Base-by-base conservation (phyloP, 805 yeast genomes). In the Wickerhamiella hasegawae region DNA sequence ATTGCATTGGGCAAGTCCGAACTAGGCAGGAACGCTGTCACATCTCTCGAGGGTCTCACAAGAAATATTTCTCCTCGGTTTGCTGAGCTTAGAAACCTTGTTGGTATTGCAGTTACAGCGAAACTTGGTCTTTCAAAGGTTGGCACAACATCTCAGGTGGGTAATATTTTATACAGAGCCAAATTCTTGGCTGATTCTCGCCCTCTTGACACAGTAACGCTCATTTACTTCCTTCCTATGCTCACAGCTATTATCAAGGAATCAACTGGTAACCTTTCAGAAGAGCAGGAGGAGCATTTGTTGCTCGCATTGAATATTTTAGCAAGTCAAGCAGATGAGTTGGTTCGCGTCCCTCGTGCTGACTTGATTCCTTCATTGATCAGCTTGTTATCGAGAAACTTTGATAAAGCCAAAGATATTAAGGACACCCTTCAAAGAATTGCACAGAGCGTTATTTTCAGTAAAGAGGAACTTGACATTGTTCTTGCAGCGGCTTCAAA, bases 261-360 rank as follows among this genome's bases (percentile, higher is more conserved):
- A 8, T 24, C 34, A 5, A 14, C 26, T n/a, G 56, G 45, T 10
- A 47, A 43, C 5, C 37, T 46, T 22, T 33, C 25, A 15, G 87
- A 82, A 37, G 94, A 81, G n/a, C 84, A 79, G 50, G 95, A 85
- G 54, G 96, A 84, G 52, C 87, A 81, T 46, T 60, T 84, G 33
- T 55, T 79, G 33, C 59, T 87, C 38, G 78, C 87, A 0, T 55
- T 85, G 46, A 92, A 81, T 48, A 73, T 84, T 28, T 62, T 87
- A 10, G 45, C 55, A 1, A 37, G 63, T 73, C 28, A 66, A 68
- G 51, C 62, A 6, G 53, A 44, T n/a, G 53, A 46, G 15, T 44
- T 90, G 50, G 72, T 69, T 1, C 71, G 81, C 38, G 36, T 48
- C 8, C 92, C 94, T 15, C 70, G 96, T 50, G 58, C 63, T 4